Conservation (phyloP, 176 grass and related monocot genomes). For the Eleusine coracana region DNA sequence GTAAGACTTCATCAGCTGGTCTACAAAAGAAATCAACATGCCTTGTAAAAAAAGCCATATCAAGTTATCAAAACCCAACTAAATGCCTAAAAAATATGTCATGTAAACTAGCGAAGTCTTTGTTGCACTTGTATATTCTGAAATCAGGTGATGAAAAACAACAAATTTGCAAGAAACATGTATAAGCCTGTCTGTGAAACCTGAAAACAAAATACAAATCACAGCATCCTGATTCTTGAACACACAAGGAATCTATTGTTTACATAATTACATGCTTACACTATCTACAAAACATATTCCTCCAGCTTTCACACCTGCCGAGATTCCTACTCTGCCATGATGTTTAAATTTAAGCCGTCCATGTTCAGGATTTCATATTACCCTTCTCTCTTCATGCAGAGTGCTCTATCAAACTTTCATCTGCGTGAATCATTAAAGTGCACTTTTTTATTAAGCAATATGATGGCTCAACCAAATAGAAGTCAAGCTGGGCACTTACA, state of each 20-base stretch:
- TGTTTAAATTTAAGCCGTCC: not conserved
- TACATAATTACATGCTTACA: no score
- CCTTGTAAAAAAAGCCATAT: not conserved
- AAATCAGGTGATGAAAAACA: not conserved
- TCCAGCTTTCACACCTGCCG: not conserved
- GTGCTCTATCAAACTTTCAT: slow-evolving; percentile 23
- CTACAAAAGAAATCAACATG: not conserved
- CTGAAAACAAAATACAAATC: not conserved
- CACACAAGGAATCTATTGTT: no score
- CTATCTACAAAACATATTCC: not conserved
- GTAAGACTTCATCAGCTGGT: not conserved
- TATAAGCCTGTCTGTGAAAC: not conserved
- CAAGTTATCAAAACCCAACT: not conserved
- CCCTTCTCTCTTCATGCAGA: not conserved
- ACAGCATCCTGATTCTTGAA: not conserved
- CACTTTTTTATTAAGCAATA: slow-evolving; percentile 14
- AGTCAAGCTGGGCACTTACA: not conserved
- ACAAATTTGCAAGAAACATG: not conserved
- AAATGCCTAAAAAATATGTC: not conserved
- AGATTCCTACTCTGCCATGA: slow-evolving; percentile 21
- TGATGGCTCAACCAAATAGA: slow-evolving; percentile 20
- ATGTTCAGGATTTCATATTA: slow-evolving; percentile 22
- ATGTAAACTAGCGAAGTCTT: no score
- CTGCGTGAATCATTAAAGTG: slow-evolving; percentile 8
- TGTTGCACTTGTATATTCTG: not conserved